phyloP scores from a whole-genome alignment of 257 asterid species.

The Scutellaria barbata region DNA sequence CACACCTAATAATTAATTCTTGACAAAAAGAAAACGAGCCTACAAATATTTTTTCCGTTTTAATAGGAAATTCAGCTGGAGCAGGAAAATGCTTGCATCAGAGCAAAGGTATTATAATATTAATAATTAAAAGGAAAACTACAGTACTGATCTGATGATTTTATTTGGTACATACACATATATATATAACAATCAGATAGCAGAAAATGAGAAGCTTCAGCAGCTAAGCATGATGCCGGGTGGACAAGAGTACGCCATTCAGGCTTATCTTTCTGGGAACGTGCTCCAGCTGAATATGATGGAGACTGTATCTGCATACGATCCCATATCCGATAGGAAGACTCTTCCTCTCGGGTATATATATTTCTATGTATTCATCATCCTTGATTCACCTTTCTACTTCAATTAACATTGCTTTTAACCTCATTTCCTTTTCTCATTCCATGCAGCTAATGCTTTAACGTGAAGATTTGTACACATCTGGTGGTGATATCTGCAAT shows the following conservation, averaged over 20 bases:
- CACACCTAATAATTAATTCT: too few relatives aligned
- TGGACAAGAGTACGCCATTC: slow-evolving; percentile 61
- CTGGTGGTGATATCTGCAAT: neutral
- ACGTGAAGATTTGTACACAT: neutral
- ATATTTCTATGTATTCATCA: too few relatives aligned
- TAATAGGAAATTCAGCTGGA: slow-evolving; percentile 67
- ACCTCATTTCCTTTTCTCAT: slow-evolving; percentile 3
- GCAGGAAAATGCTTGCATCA: slow-evolving; percentile 78
- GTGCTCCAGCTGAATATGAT: slow-evolving; percentile 61
- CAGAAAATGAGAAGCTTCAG: slow-evolving; percentile 57
- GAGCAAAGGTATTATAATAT: slow-evolving; percentile 60
- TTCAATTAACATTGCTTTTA: neutral
- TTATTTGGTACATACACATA: too few relatives aligned
- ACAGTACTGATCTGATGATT: too few relatives aligned
- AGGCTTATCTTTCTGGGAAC: slow-evolving; percentile 57
- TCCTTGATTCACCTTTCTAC: neutral
- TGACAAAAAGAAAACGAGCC: too few relatives aligned
- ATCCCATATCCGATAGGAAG: slow-evolving; percentile 49
- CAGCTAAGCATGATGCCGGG: slow-evolving; percentile 71
- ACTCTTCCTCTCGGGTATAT: slow-evolving; percentile 47
- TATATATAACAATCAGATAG: slow-evolving; percentile 41
- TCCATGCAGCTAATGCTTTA: slow-evolving; percentile 30
- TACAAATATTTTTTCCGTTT: neutral
- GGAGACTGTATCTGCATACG: slow-evolving; percentile 43
- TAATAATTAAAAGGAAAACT: too few relatives aligned